phyloP scores from a whole-genome alignment of 257 asterid genomes.

The Petrea volubilis region DNA sequence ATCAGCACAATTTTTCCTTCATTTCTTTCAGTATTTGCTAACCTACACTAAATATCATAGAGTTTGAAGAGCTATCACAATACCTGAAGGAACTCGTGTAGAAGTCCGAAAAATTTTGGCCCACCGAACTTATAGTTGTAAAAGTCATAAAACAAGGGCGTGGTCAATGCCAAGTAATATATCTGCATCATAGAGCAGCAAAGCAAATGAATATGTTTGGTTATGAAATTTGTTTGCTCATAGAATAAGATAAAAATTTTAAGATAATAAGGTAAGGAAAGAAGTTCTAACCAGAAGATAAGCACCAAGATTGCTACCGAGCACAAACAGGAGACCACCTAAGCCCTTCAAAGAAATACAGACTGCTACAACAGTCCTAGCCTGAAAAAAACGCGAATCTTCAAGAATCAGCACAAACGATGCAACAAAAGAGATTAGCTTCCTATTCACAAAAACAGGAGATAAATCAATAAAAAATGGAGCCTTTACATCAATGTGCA shows the following conservation, averaged over 20 bases:
- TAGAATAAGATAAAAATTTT: conserved; percentile 3
- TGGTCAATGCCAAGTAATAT: conserved; percentile 53
- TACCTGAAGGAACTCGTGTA: conserved; percentile 82
- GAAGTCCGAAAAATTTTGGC: conserved; percentile 44
- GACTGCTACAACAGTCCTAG: conserved; percentile 58
- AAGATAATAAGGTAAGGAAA: neutral
- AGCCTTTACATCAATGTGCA: conserved; percentile 58
- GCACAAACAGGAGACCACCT: conserved; percentile 83
- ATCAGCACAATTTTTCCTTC: too few relatives aligned
- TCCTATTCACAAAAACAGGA: neutral
- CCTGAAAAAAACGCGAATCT: conserved; percentile 47
- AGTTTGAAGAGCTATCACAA: neutral
- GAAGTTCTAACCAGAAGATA: conserved; percentile 63
- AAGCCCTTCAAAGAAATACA: conserved; percentile 70
- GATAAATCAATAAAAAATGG: neutral
- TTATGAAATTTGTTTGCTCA: neutral
- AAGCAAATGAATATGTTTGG: neutral
- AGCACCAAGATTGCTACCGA: conserved; percentile 83
- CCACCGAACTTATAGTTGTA: conserved; percentile 52
- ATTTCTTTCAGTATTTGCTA: too few relatives aligned
- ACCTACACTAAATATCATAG: neutral
- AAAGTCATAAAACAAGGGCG: conserved; percentile 70
- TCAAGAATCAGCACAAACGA: neutral
- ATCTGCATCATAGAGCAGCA: conserved; percentile 50
- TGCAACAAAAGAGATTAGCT: neutral